Base-by-base conservation (phyloP, 2,329 filamentous ascomycete species). In the Dactylonectria estremocensis region DNA sequence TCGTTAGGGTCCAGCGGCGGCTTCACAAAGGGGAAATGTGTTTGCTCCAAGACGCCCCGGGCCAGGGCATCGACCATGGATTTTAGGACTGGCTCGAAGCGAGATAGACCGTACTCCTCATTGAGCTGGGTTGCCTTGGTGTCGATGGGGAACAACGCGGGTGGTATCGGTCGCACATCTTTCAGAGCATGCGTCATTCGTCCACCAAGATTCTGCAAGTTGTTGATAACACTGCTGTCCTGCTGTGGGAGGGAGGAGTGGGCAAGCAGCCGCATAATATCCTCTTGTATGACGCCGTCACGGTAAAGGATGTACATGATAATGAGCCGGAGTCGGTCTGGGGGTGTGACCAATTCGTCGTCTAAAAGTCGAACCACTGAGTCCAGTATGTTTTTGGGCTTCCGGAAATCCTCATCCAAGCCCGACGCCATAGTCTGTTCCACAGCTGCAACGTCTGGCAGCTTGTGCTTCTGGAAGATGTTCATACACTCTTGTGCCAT, bases 401-500 rank as follows among this genome's bases (percentile, higher is more conserved):
- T 97, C 76, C 92, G 92, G 77, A 92, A 93, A 77, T 98, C 95
- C 81, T 98, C 95, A 74, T 98, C 96, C 5, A 98, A 84, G 0
- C 96, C 96, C 1, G 96, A 98, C 10, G 95, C 93, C 71, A 99
- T 86, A 31, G 91, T 94, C 86, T 98, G 96, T 81, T 99, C 96
- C 6, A 95, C 88, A 0, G 93, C 92, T 13, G 95, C 95, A 65
- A 98, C 86, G 77, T 99, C 96, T 7, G 93, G 88, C 7, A 99
- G 86, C 77, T 97, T 97, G 78, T 92, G 89, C 59, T 90, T 85
- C 78, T 97, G 91, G 76, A 99, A 99, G 43, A 93, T 89, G 74
- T 94, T 94, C 95, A 98, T 98, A 79, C 95, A 97, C 79, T 97
- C 95, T 79, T 98, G 93, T 2, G 96, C 96, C 95, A 99, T 98